phyloP scores from a whole-genome alignment of 2,329 filamentous ascomycete genomes.

The Fusarium sp. region DNA sequence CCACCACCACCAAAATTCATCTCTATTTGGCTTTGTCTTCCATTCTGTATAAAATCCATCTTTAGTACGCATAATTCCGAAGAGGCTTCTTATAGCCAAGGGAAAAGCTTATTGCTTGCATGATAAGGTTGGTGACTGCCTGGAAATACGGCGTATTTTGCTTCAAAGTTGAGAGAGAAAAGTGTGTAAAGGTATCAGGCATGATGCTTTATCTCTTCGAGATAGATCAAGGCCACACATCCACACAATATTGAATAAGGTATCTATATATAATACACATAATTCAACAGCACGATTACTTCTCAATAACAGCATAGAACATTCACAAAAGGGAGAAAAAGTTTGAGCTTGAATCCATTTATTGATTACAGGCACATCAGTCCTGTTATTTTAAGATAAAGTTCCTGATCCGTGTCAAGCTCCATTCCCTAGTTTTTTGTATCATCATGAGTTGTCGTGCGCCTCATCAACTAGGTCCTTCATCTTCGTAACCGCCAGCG shows the following conservation, averaged over 20 bases:
- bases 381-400: background rate
- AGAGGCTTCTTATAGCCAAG: no score
- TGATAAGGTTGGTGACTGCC: no score
- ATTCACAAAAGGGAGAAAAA: background rate
- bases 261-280: background rate
- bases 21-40: background rate
- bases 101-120: no score
- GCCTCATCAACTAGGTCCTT: conserved; percentile 43
- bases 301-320: background rate
- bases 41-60: background rate
- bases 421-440: conserved; percentile 37
- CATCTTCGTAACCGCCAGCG: conserved; percentile 41
- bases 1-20: background rate
- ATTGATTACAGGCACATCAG: conserved; percentile 31
- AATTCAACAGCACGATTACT: background rate
- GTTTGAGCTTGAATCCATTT: conserved; percentile 37
- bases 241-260: no score
- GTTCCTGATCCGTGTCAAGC: conserved; percentile 32
- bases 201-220: no score
- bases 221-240: no score
- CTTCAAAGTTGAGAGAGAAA: no score
- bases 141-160: no score
- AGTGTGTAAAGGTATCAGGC: no score
- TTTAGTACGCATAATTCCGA: background rate
- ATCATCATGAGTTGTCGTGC: conserved; percentile 38